Evolutionary conservation across 306 rosid genomes (phyloP).

Genomic region (Astragalus membranaceus): DNA sequence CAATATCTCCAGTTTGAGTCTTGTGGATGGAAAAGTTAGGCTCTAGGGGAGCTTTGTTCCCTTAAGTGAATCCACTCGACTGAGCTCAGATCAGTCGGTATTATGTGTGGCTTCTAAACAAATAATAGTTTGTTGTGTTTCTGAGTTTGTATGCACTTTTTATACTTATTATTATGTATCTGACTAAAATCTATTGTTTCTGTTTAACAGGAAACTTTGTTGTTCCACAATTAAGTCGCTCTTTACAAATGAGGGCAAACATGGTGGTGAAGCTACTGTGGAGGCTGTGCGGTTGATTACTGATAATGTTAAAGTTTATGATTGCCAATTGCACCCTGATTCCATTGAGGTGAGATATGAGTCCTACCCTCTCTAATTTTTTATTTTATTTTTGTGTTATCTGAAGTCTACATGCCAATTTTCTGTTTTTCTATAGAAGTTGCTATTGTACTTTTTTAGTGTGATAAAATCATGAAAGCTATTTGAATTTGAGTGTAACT

Average conservation of each 20-base stretch:
- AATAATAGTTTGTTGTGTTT: neutral
- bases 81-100: neutral
- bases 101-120: neutral
- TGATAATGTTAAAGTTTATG: constrained; percentile 60
- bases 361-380: neutral
- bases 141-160: neutral
- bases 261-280: constrained; percentile 80
- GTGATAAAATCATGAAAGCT: neutral
- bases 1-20: neutral
- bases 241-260: constrained; percentile 80
- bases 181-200: neutral
- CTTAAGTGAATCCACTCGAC: neutral
- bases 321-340: constrained; percentile 84
- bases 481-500: neutral
- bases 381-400: neutral
- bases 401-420: neutral
- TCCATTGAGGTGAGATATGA: constrained; percentile 50
- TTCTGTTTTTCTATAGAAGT: constrained; percentile 3
- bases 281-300: constrained; percentile 94
- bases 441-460: neutral
- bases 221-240: constrained; percentile 67
- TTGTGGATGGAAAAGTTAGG: neutral
- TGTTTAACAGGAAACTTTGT: constrained; percentile 67
- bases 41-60: neutral
- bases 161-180: neutral